A percentile compares a stretch with the other conserved stretches of the same genome.
Evolutionary conservation across 192 early-diverging fungal genomes (phyloP).

Genomic region (Coemansia sp.): DNA sequence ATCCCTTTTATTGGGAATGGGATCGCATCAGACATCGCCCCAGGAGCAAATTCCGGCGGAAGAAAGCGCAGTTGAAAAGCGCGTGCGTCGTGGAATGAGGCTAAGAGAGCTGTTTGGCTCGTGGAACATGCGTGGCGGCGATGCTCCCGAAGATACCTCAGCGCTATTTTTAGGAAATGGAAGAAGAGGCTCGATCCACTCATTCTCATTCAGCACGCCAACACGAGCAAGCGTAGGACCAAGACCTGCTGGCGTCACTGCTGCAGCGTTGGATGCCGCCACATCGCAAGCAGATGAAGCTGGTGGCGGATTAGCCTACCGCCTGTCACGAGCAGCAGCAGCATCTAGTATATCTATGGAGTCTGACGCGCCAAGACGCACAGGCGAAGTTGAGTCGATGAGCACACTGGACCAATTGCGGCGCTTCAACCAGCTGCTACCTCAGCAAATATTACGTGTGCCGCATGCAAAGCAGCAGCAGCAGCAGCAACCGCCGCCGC

Average conservation of each 20-base stretch:
- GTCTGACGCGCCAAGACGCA: constrained; percentile 1
- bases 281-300: constrained; percentile 7
- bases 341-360: constrained; percentile 5
- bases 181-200: constrained; percentile 28
- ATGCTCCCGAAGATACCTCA: not conserved
- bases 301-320: constrained; percentile 21
- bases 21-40: not conserved
- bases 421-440: constrained; percentile 1
- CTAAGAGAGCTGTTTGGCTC: constrained; percentile 45
- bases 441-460: not conserved
- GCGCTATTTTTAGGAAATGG: constrained; percentile 5
- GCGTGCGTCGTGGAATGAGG: constrained; percentile 40
- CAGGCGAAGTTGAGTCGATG: not conserved
- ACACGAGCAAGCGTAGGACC: constrained; percentile 22
- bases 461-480: constrained; percentile 8
- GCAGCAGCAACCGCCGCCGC: constrained; percentile 13
- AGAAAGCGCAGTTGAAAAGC: constrained; percentile 23
- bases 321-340: constrained; percentile 18
- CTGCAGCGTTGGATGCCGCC: not conserved
- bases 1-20: constrained; percentile 8
- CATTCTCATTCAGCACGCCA: constrained; percentile 43
- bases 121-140: constrained; percentile 18
- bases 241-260: constrained; percentile 4
- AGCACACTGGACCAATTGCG: constrained; percentile 7
- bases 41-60: constrained; percentile 10